Base-by-base conservation (phyloP, 2,329 filamentous ascomycete genomes). In the Sporothrix schenckii region DNA sequence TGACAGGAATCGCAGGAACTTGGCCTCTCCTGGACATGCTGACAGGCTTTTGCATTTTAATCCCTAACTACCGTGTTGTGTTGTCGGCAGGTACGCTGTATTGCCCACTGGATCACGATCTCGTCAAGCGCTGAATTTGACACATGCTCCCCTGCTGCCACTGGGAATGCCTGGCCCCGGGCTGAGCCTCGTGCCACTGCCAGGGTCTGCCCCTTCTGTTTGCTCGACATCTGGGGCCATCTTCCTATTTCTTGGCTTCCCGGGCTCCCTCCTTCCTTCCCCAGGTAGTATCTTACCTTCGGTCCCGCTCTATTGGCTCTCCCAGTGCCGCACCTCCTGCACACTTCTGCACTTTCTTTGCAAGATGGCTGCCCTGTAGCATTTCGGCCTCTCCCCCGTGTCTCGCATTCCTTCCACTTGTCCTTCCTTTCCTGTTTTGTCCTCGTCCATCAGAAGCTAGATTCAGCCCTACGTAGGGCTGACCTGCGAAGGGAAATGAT, bases 381-480 rank as follows among this genome's bases (percentile, higher is more conserved):
- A 10, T 30, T 10, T 11, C 30, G 21, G n/a, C n/a, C n/a, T n/a
- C n/a, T n/a, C n/a, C 60, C 27, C 24, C 24, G 3, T n/a, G 10
- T 10, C 10, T 24, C 11, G 6, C 44, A 47, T 10, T 63, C 60
- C 21, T 19, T 30, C 41, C 21, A 21, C 34, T 21, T 44, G 56
- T 39, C 11, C 56, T 61, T 61, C 56, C n/a, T 44, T 65, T 65
- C 41, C 19, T 44, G n/a, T 66, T 50, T 53, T 24, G 27, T 44
- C 13, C 27, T 34, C 10, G 19, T 13, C 14, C 27, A 50, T 39
- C 39, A 66, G 61, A 67, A 61, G 61, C 34, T 53, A 61, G 47
- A 58, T 66, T 71, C 66, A 71, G 70, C 70, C 70, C 66, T 71
- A 66, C 39, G 14, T 68, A 70, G 68, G 68, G 68, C 68, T 70